phyloP scores from a whole-genome alignment of 331 rosid species.

The Spiraea crenata region DNA sequence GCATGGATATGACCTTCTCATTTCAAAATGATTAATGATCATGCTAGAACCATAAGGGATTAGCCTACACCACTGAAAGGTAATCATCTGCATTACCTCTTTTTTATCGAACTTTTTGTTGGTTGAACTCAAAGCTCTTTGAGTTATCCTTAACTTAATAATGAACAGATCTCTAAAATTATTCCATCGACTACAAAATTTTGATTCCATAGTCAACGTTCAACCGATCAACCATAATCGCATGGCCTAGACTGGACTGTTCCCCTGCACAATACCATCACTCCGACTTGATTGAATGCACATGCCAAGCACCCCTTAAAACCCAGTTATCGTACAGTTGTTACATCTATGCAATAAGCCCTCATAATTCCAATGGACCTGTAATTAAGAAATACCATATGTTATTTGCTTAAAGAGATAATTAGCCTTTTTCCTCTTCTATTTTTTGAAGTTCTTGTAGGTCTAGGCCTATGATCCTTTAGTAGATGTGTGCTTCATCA shows the following conservation, averaged over 20 bases:
- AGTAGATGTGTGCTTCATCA: not conserved
- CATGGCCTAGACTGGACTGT: not conserved
- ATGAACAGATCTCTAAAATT: not conserved
- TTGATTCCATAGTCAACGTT: not conserved
- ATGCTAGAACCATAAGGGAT: not conserved
- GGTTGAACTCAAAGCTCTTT: not conserved
- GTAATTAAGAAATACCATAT: not conserved
- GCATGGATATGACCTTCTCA: not conserved
- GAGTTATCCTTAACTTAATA: not conserved
- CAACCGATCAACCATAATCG: not conserved
- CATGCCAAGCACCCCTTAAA: slow-evolving; percentile 3
- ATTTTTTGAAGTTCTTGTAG: not conserved
- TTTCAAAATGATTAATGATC: not conserved
- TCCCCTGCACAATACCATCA: not conserved
- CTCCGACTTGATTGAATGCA: not conserved
- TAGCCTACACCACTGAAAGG: not conserved
- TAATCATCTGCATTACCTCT: not conserved
- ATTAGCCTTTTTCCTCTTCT: not conserved
- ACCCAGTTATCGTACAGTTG: not conserved
- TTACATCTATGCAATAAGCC: not conserved
- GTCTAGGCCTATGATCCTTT: not conserved
- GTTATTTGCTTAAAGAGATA: not conserved
- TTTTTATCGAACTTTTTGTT: not conserved
- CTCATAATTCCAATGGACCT: not conserved
- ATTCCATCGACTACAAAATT: not conserved